phyloP scores from a whole-genome alignment of 2,329 filamentous ascomycete genomes.

The Fusarium xyrophilum region DNA sequence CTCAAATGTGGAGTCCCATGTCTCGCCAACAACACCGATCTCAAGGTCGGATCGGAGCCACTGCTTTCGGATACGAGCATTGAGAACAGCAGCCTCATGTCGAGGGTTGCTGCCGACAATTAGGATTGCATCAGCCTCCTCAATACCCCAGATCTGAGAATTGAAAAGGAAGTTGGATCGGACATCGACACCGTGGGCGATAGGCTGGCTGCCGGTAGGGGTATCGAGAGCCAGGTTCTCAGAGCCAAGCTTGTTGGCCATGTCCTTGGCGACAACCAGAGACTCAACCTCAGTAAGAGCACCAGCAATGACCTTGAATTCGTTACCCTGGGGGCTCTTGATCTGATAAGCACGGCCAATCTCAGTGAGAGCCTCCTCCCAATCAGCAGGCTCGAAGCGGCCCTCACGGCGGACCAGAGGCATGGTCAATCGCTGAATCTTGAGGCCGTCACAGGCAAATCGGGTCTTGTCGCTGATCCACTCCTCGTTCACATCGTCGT shows the following conservation, averaged over 20 bases:
- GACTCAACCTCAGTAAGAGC: constrained; percentile 92
- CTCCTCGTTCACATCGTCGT: constrained; percentile 98
- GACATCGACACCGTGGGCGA: constrained; percentile 92
- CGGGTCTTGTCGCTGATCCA: constrained; percentile 99
- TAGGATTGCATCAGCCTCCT: constrained; percentile 90
- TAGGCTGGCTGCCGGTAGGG: constrained; percentile 79
- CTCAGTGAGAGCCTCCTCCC: constrained; percentile 93
- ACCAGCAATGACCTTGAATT: constrained; percentile 94
- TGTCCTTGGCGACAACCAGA: constrained; percentile 94
- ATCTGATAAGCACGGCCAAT: constrained; percentile 81
- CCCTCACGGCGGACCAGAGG: constrained; percentile 87
- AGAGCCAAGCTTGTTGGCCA: constrained; percentile 94
- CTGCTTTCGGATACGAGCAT: constrained; percentile 96
- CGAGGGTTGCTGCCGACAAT: constrained; percentile 94
- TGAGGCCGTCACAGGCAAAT: constrained; percentile 95
- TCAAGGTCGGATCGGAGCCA: constrained; percentile 96
- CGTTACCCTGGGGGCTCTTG: constrained; percentile 83
- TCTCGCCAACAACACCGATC: constrained; percentile 87
- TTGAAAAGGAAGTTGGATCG: constrained; percentile 97
- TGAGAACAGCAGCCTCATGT: constrained; percentile 93
- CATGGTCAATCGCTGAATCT: constrained; percentile 93
- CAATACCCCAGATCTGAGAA: constrained; percentile 90
- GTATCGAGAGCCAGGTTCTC: constrained; percentile 95
- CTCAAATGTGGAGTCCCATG: constrained; percentile 93
- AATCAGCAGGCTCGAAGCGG: constrained; percentile 90